Evolutionary conservation across 768 basidiomycete genomes (phyloP).

Genomic region (Naganishia friedmannii): DNA sequence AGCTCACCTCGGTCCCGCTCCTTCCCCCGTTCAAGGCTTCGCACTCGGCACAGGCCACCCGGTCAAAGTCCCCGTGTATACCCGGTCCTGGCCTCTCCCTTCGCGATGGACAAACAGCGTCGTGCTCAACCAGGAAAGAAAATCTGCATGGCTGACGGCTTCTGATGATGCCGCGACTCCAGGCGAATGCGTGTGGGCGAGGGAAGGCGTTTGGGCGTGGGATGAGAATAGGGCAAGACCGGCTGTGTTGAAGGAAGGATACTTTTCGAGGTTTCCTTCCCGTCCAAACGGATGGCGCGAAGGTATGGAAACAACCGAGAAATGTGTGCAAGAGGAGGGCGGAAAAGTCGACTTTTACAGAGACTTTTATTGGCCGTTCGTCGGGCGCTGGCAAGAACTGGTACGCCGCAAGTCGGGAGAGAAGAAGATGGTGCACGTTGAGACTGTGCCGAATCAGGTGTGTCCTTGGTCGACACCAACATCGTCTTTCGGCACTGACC

Average conservation of each 20-base stretch:
- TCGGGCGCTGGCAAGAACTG: slow-evolving; percentile 43
- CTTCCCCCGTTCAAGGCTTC: slow-evolving; percentile 83
- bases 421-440: slow-evolving; percentile 57
- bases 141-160: neutral
- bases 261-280: slow-evolving; percentile 73
- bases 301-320: neutral
- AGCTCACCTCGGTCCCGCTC: slow-evolving; percentile 69
- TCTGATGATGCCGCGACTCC: slow-evolving; percentile 51
- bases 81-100: slow-evolving; percentile 83
- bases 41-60: slow-evolving; percentile 86
- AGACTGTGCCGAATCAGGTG: slow-evolving; percentile 92
- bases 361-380: slow-evolving; percentile 51
- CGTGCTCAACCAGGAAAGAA: slow-evolving; percentile 49
- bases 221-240: slow-evolving; percentile 64
- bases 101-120: slow-evolving; percentile 61
- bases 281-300: neutral
- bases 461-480: too few relatives aligned
- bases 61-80: slow-evolving; percentile 65
- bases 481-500: too few relatives aligned
- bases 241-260: slow-evolving; percentile 76
- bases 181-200: slow-evolving; percentile 72
- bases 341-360: slow-evolving; percentile 45
- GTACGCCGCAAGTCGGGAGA: slow-evolving; percentile 29
- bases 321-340: slow-evolving; percentile 53
- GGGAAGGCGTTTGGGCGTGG: slow-evolving; percentile 93